phyloP scores from a whole-genome alignment of 139 green algal genomes.

The Chlamydomonas schloesseri region DNA sequence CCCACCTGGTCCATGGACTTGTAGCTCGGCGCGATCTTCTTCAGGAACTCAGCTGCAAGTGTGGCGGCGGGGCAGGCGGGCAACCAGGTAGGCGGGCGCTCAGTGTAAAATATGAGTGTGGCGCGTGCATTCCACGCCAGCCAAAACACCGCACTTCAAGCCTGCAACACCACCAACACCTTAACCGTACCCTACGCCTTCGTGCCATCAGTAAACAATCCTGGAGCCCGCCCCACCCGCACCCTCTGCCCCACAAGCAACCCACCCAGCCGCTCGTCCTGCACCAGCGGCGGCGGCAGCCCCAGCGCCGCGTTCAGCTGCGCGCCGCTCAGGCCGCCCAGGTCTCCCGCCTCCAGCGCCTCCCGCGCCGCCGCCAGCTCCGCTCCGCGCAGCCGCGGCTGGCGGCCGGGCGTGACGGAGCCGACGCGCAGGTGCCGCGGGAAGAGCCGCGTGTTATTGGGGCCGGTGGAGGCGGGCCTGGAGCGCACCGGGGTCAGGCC shows the following conservation, averaged over 20 bases:
- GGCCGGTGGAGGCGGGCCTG: neutral
- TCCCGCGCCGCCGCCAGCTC: slow-evolving; percentile 13
- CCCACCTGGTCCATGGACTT: slow-evolving; percentile 8
- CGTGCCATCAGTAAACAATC: too few species aligned
- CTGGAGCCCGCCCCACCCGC: too few species aligned
- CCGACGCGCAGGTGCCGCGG: neutral
- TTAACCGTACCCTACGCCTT: too few species aligned
- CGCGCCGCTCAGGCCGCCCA: neutral
- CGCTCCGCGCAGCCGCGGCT: neutral
- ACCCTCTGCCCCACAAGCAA: too few species aligned
- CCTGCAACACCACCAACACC: too few species aligned
- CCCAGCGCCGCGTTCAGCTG: slow-evolving; percentile 30
- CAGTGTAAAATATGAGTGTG: too few species aligned
- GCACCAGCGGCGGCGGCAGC: slow-evolving; percentile 22
- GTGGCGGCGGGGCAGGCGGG: too few species aligned
- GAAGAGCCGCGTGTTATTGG: too few species aligned
- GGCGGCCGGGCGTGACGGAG: neutral
- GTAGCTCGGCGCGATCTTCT: neutral
- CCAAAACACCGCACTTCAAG: too few species aligned
- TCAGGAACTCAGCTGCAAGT: neutral
- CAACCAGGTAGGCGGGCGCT: too few species aligned
- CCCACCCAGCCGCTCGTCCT: slow-evolving; percentile 2
- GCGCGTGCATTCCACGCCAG: too few species aligned
- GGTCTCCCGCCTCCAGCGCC: slow-evolving; percentile 1
- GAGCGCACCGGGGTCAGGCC: neutral